phyloP scores from a whole-genome alignment of 2,329 filamentous ascomycete genomes.

The Dactylellina haptotyla region DNA sequence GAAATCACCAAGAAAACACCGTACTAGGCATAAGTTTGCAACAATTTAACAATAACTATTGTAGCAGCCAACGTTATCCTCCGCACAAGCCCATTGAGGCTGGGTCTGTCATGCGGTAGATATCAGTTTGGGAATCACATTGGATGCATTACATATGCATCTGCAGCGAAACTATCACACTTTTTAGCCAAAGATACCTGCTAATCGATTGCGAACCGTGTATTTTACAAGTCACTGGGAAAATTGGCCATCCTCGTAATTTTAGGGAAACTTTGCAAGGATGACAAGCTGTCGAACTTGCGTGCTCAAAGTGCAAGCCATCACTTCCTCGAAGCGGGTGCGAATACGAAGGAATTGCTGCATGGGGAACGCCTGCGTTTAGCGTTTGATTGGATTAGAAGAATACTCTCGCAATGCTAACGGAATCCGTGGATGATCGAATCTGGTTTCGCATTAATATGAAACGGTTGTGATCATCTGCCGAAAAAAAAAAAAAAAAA shows the following conservation, averaged over 20 bases:
- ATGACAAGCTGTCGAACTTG: constrained; percentile 10
- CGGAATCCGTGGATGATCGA: neutral
- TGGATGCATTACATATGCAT: constrained; percentile 46
- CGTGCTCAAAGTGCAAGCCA: neutral
- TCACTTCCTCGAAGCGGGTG: constrained; percentile 24
- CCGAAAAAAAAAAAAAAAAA: neutral
- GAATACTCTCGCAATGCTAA: neutral
- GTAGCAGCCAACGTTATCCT: no score
- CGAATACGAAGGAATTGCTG: constrained; percentile 23
- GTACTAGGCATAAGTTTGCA: no score
- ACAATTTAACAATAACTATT: no score
- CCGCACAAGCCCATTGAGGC: neutral
- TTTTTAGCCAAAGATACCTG: neutral
- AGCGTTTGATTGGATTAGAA: neutral
- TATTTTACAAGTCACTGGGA: neutral
- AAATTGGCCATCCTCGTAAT: neutral
- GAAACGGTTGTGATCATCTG: neutral
- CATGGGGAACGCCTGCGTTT: neutral
- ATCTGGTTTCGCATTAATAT: neutral
- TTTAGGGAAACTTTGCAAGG: neutral
- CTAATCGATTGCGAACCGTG: no score
- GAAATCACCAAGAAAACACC: no score
- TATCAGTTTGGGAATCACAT: constrained; percentile 39
- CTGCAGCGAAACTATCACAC: constrained; percentile 32
- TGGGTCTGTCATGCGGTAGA: neutral